Evolutionary conservation across 2,329 filamentous ascomycete genomes (phyloP).

Genomic region (Pseudocercospora fijiensis): DNA sequence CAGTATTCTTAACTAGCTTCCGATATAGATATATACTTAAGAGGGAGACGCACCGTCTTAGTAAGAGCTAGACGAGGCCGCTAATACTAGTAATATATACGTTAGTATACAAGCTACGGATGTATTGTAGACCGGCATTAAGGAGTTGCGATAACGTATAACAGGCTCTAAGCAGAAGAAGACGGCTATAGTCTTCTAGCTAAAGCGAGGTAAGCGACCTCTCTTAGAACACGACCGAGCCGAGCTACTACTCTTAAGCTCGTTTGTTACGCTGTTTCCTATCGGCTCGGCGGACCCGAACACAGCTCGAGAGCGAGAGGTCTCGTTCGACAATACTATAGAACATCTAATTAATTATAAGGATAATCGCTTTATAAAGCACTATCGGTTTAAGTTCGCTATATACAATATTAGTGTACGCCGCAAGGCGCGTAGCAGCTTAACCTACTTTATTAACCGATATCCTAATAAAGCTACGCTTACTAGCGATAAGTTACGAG

Average conservation of each 20-base stretch:
- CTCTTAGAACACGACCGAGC: not conserved
- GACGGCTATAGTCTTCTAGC: not conserved
- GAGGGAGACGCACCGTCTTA: not conserved
- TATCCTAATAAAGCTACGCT: not conserved
- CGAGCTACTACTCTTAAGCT: not conserved
- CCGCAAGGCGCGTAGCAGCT: not conserved
- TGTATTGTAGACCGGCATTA: not conserved
- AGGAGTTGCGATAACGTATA: not conserved
- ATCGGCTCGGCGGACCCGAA: not conserved
- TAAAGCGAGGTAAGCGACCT: not conserved
- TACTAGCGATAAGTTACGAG: not conserved
- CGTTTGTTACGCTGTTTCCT: not conserved
- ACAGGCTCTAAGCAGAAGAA: not conserved
- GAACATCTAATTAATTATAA: not conserved
- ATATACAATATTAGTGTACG: not conserved
- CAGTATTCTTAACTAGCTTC: not conserved
- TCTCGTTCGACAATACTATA: not conserved
- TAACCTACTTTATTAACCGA: slow-evolving; percentile 34
- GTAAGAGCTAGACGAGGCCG: not conserved
- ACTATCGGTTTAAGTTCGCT: not conserved
- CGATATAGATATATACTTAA: not conserved
- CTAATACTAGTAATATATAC: not conserved
- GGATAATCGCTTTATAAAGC: not conserved
- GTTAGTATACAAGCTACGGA: not conserved
- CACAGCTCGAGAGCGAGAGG: not conserved